These are phyloP conservation scores for Fusarium austroafricanum DNA, from an alignment of 2,329 filamentous ascomycete species.

Conservation along the genomic window DNA sequence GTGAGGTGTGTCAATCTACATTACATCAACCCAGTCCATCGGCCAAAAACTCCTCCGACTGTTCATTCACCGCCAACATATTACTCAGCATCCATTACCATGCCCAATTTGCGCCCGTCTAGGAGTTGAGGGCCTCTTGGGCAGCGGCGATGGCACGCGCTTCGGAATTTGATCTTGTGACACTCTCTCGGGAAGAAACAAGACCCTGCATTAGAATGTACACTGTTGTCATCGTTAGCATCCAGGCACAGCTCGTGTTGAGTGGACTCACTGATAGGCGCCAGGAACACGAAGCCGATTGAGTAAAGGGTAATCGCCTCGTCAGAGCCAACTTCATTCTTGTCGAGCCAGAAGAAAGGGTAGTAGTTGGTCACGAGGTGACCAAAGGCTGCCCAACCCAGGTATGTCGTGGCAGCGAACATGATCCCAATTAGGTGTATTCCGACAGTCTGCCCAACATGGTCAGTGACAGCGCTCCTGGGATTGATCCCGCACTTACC, in stretches of 20 bases:
- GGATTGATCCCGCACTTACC: constrained; percentile 50
- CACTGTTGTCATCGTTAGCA: constrained; percentile 51
- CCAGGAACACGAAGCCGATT: constrained; percentile 58
- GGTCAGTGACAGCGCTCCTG: background rate
- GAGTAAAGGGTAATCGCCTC: constrained; percentile 59
- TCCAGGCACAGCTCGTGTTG: background rate
- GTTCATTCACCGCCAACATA: background rate
- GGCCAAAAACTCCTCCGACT: background rate
- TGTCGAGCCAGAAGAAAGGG: constrained; percentile 65
- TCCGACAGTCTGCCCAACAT: constrained; percentile 55
- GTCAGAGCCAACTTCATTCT: constrained; percentile 55
- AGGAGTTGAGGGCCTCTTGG: constrained; percentile 39
- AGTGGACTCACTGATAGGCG: constrained; percentile 57
- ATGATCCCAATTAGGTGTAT: constrained; percentile 58
- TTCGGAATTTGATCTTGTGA: constrained; percentile 47
- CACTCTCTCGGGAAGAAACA: constrained; percentile 60
- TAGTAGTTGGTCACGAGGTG: constrained; percentile 58
- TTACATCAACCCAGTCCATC: background rate
- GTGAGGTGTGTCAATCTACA: constrained; percentile 7
- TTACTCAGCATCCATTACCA: background rate
- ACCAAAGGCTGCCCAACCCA: constrained; percentile 63
- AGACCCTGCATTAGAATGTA: constrained; percentile 63
- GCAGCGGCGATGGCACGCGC: constrained; percentile 43
- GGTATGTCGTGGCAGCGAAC: constrained; percentile 57
- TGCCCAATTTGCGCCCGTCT: constrained; percentile 8